Evolutionary conservation across 2,329 filamentous ascomycete species (phyloP).

Genomic region (Fusarium caatingaense): DNA sequence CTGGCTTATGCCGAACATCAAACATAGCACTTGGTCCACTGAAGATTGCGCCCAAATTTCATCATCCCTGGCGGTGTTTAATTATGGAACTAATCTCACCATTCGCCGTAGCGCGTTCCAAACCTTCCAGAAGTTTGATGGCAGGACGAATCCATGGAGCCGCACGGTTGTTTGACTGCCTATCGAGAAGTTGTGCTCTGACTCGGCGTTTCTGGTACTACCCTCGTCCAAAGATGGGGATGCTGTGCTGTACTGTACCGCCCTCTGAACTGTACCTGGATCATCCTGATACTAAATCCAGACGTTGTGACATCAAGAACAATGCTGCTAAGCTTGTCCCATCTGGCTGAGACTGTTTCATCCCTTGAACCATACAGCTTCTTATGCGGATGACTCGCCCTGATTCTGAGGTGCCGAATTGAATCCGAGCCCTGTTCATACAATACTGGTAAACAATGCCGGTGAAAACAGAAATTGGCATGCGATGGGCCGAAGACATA

Average conservation of each 20-base stretch:
- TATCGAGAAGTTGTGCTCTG: constrained; percentile 22
- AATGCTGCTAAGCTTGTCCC: constrained; percentile 29
- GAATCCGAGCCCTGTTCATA: constrained; percentile 17
- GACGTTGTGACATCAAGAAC: constrained; percentile 34
- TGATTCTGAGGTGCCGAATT: constrained; percentile 34
- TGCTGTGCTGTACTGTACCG: neutral
- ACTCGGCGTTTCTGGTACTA: constrained; percentile 26
- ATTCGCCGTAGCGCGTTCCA: constrained; percentile 45
- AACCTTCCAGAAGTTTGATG: constrained; percentile 48
- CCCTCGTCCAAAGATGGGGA: constrained; percentile 15
- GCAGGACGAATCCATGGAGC: constrained; percentile 43
- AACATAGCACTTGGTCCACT: constrained; percentile 40
- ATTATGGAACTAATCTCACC: constrained; percentile 47
- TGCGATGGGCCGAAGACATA: constrained; percentile 31
- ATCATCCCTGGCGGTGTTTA: constrained; percentile 36
- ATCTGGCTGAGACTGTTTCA: constrained; percentile 43
- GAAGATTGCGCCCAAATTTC: constrained; percentile 42
- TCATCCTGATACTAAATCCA: constrained; percentile 29
- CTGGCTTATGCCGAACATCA: constrained; percentile 32
- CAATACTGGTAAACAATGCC: constrained; percentile 21
- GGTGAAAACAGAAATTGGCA: constrained; percentile 10
- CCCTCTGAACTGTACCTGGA: constrained; percentile 17
- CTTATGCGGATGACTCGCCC: constrained; percentile 24
- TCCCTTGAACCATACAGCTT: constrained; percentile 30
- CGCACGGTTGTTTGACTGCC: constrained; percentile 38